Percentiles rank a stretch among this genome's conserved stretches.
Conservation (phyloP, 495 filamentous ascomycete species). For the Chaetomium tenue region DNA sequence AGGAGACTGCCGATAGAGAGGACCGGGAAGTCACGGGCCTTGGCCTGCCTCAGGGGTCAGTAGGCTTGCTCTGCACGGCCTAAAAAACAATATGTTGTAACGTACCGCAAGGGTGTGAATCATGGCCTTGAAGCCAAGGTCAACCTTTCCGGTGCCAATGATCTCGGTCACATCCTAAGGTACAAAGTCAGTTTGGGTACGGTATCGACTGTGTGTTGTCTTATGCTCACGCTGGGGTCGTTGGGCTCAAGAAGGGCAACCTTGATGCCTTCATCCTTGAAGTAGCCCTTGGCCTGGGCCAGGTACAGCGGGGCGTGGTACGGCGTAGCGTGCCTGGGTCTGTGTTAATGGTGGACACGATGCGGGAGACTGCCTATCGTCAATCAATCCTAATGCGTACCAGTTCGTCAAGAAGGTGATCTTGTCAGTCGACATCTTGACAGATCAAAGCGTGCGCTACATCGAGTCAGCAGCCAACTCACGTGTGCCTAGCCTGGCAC, state of each 20-base stretch:
- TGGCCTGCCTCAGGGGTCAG: conserved; percentile 48
- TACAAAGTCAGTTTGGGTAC: conserved; percentile 1
- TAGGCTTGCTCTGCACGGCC: neutral
- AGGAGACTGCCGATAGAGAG: conserved; percentile 65
- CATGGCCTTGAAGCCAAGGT: conserved; percentile 75
- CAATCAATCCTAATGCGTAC: conserved; percentile 37
- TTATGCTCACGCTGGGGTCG: conserved; percentile 54
- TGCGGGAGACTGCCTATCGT: neutral
- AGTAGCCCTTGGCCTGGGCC: conserved; percentile 66
- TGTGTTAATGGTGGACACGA: neutral
- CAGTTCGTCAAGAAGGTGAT: conserved; percentile 74
- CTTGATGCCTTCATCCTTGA: conserved; percentile 66
- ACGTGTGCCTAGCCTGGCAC: conserved; percentile 18
- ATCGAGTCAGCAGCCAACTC: conserved; percentile 35
- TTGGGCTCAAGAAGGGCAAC: conserved; percentile 70
- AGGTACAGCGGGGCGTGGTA: conserved; percentile 72
- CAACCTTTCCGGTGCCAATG: conserved; percentile 66
- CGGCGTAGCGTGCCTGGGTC: conserved; percentile 63
- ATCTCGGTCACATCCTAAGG: conserved; percentile 64
- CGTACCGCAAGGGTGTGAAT: conserved; percentile 67
- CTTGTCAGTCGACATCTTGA: conserved; percentile 70
- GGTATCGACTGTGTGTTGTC: neutral
- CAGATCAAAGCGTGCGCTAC: conserved; percentile 36
- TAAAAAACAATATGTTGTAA: neutral
- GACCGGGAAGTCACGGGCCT: conserved; percentile 67